Base-by-base conservation (phyloP, 176 grass and related monocot genomes). In the Rhynchospora tenuis region DNA sequence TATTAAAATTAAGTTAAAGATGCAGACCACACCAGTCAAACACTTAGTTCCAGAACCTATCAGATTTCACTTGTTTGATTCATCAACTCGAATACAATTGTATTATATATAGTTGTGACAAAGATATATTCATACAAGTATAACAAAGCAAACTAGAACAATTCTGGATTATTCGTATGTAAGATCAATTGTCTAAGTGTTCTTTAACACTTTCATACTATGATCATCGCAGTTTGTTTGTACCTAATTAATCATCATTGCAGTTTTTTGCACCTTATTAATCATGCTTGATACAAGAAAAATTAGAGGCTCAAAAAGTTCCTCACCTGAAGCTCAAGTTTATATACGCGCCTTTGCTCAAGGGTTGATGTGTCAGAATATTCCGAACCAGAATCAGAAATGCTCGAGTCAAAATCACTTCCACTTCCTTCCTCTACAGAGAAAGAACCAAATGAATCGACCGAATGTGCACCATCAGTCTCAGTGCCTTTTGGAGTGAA, bases 281-380 rank as follows among this genome's bases (percentile, higher is more conserved):
- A 17, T 15, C 16, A 58, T 17, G 14, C 16, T 68, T 14, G 38
- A 42, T 68, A 42, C 13, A 68, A 29, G 14, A 68, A 68, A 38
- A 68, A 68, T 4, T 29, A 68, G 44, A 71, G 67, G 42, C 17
- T 71, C 33, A 44, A 45, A 71, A 80, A n/a, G 31, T 78, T 78
- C 43, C 83, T 89, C 43, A 94, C 96, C 91, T 98, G 96, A 84
- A 95, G 83, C 75, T 98, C 96, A 69, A 98, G 67, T 84, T 98
- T 98, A 74, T 93, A 98, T 15, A 93, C 91, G 70, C 96, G 89
- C 0, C 93, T 86, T 73, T 98, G 96, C 84, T 95, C 96, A 50
- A 98, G 85, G 72, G 93, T 90, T 66, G 91, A 86, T 76, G 96
- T 83, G 88, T 93, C 93, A 85, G 93, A 95, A 20, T 93, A 57